Percentiles rank a stretch among this genome's conserved stretches.
phyloP scores from a whole-genome alignment of 768 basidiomycete genomes.

The Mycena epipterygia region DNA sequence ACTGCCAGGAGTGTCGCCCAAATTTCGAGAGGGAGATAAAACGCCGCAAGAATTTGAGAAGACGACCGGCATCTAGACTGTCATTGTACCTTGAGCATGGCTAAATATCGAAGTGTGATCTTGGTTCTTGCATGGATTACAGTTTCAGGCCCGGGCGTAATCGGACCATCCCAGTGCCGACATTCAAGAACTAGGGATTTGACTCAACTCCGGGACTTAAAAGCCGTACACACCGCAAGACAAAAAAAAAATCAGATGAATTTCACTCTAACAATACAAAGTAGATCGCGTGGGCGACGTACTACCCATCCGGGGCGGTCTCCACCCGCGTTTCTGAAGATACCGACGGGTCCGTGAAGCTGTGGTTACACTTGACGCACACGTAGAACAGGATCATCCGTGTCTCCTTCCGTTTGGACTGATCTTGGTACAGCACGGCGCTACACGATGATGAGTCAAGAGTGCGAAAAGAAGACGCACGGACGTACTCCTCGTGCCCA shows the following conservation, averaged over 20 bases:
- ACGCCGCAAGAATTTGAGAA: conserved; percentile 23
- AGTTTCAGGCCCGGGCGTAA: not conserved
- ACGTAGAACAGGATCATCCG: conserved; percentile 95
- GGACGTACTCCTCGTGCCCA: conserved; percentile 84
- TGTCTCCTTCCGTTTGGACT: conserved; percentile 96
- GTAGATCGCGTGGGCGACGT: conserved; percentile 4
- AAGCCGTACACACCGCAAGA: no score
- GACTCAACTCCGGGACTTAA: no score
- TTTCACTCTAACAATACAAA: conserved; percentile 19
- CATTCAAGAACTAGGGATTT: no score
- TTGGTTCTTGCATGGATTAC: not conserved
- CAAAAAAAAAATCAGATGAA: not conserved
- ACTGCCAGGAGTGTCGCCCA: no score
- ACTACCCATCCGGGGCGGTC: conserved; percentile 11
- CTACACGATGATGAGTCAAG: conserved; percentile 55
- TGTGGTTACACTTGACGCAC: conserved; percentile 85
- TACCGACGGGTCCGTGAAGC: conserved; percentile 79
- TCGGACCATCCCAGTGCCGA: not conserved
- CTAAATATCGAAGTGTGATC: conserved; percentile 40
- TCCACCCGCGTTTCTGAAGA: conserved; percentile 53
- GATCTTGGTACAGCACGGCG: conserved; percentile 95
- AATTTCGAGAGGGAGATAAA: not conserved
- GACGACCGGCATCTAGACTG: conserved; percentile 15
- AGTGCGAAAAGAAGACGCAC: conserved; percentile 1
- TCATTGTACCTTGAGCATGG: conserved; percentile 42